A percentile compares a stretch with the other conserved stretches of the same genome.
Conservation (phyloP, 1,284 basidiomycete genomes). For the Rhodotorula glutinis region DNA sequence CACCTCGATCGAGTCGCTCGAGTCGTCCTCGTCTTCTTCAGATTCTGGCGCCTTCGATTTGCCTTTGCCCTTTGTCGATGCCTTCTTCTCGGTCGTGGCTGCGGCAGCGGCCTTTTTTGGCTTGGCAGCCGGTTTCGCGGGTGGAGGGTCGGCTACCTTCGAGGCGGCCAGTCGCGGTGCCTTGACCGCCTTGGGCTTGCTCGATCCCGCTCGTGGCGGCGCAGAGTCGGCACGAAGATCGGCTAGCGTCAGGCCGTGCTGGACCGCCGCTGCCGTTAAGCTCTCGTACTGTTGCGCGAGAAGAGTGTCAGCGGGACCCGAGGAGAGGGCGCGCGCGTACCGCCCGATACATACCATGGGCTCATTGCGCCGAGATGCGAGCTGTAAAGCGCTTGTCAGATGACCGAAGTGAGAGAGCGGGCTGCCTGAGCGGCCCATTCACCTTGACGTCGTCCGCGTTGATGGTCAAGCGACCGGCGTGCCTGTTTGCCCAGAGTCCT, state of each 20-base stretch:
- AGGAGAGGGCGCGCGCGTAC: neutral
- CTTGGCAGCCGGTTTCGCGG: neutral
- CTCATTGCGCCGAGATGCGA: constrained; percentile 29
- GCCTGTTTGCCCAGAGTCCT: neutral
- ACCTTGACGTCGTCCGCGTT: constrained; percentile 38
- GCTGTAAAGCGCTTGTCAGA: constrained; percentile 11
- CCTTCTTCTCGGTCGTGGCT: neutral
- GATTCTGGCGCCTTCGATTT: constrained; percentile 1
- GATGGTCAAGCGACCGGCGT: constrained; percentile 30
- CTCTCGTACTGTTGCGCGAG: constrained; percentile 29
- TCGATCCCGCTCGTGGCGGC: neutral
- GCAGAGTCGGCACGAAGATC: constrained; percentile 22
- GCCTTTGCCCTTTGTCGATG: neutral
- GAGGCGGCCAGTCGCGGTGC: constrained; percentile 7
- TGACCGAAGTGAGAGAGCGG: too few relatives aligned
- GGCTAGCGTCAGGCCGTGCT: constrained; percentile 31
- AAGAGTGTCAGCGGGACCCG: neutral
- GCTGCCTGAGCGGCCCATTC: too few relatives aligned
- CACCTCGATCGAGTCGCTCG: too few relatives aligned
- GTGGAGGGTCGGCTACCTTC: neutral
- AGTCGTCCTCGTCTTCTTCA: too few relatives aligned
- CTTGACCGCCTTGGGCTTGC: constrained; percentile 2
- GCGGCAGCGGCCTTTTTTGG: neutral
- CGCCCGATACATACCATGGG: constrained; percentile 18
- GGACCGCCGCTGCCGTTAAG: constrained; percentile 16